These are phyloP conservation scores for Lichtheimia hyalospora DNA, from an alignment of 371 early-diverging fungal species.

Conservation along the genomic window DNA sequence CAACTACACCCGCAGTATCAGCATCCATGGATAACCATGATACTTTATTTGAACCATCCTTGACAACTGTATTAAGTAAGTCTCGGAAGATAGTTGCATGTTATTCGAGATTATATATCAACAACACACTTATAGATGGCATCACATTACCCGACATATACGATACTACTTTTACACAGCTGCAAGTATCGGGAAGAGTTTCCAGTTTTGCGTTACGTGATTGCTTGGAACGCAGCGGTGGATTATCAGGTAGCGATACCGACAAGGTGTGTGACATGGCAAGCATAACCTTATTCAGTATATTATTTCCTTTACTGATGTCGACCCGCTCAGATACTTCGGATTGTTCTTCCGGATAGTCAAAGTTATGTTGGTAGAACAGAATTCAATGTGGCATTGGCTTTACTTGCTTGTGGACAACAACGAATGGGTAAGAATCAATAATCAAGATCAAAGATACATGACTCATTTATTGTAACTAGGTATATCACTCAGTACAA, in stretches of 20 bases:
- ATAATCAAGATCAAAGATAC: neutral
- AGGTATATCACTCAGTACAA: slow-evolving; percentile 28
- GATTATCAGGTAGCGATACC: slow-evolving; percentile 46
- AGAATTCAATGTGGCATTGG: slow-evolving; percentile 75
- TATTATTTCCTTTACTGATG: neutral
- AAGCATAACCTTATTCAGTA: slow-evolving; percentile 1
- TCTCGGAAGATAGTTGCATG: neutral
- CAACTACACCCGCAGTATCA: neutral
- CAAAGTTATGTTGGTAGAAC: slow-evolving; percentile 56
- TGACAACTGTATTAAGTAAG: slow-evolving; percentile 25
- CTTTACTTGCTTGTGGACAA: slow-evolving; percentile 74
- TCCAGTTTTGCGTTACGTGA: slow-evolving; percentile 51
- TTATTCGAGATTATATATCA: neutral
- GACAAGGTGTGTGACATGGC: slow-evolving; percentile 52
- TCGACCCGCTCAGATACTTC: slow-evolving; percentile 32
- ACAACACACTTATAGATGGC: slow-evolving; percentile 43
- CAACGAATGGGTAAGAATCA: slow-evolving; percentile 67
- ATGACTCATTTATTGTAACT: slow-evolving; percentile 4
- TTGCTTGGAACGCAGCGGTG: slow-evolving; percentile 47
- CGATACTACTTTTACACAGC: slow-evolving; percentile 54
- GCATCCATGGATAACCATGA: neutral
- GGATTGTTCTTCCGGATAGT: slow-evolving; percentile 49
- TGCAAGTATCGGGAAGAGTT: slow-evolving; percentile 54
- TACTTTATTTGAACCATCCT: slow-evolving; percentile 3
- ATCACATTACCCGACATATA: slow-evolving; percentile 57